Evolutionary conservation across 2,329 filamentous ascomycete genomes (phyloP).

Genomic region (Epichloe sp.): DNA sequence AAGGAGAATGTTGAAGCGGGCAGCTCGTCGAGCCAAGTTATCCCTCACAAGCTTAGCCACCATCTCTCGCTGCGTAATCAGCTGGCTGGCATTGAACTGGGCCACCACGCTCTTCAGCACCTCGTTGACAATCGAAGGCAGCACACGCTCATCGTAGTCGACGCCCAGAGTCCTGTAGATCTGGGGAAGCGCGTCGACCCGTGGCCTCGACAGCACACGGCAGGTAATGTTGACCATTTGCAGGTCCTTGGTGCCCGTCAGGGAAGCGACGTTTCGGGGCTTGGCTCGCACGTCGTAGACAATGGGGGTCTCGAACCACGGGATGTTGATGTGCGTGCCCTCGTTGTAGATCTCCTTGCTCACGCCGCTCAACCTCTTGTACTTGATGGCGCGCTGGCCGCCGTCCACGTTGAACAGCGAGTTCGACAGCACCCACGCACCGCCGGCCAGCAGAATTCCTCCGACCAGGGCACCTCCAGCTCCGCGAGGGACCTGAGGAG

Average conservation of each 20-base stretch:
- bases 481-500: slow-evolving; percentile 27
- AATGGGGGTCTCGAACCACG: slow-evolving; percentile 95
- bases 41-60: slow-evolving; percentile 85
- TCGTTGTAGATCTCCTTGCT: slow-evolving; percentile 92
- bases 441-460: slow-evolving; percentile 32
- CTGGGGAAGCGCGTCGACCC: slow-evolving; percentile 78
- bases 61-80: slow-evolving; percentile 98
- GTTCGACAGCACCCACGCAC: slow-evolving; percentile 40
- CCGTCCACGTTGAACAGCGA: slow-evolving; percentile 78
- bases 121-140: slow-evolving; percentile 97
- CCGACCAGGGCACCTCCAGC: slow-evolving; percentile 27
- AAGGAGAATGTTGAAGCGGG: slow-evolving; percentile 91
- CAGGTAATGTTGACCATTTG: slow-evolving; percentile 99
- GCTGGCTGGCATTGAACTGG: slow-evolving; percentile 95
- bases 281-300: slow-evolving; percentile 97
- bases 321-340: slow-evolving; percentile 89
- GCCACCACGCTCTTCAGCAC: slow-evolving; percentile 97
- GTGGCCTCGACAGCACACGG: slow-evolving; percentile 88
- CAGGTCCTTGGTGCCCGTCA: slow-evolving; percentile 96
- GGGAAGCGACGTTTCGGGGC: slow-evolving; percentile 93
- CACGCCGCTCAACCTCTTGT: slow-evolving; percentile 82
- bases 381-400: slow-evolving; percentile 98
- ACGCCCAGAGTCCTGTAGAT: slow-evolving; percentile 93
- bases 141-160: slow-evolving; percentile 92
- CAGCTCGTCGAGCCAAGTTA: slow-evolving; percentile 79